Evolutionary conservation across 768 basidiomycete genomes (phyloP), one percentile per base, ranked within the genome.

Genomic region (Rhodotorula toruloides): DNA sequence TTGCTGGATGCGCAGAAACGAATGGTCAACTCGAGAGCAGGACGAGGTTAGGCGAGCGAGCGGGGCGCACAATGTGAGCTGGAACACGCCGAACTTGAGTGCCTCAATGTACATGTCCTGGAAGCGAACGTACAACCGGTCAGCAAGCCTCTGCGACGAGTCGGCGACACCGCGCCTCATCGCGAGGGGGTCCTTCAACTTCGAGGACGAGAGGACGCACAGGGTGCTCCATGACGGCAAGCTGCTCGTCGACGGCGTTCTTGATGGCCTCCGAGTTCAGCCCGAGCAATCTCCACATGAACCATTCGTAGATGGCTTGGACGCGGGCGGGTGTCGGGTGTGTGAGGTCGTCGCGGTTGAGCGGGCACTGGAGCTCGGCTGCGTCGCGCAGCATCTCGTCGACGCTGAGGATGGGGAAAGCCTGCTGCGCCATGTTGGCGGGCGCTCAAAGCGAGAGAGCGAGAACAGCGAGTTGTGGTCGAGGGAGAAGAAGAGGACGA

Each of bases 41-140:
- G 22, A 31, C 57, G 19, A 27, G 22, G 54, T 39, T 39, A 34
- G 48, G 7, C 17, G 21, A 47, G 10, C 31, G 17, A n/a, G 46
- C 43, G 57, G 22, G 31, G 46, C 70, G 17, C 29, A 74, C 74
- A 75, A 48, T 1, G 73, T 53, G 31, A 58, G 47, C 31, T 43
- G 34, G 34, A 74, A 70, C 17, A 73, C 69, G 19, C 73, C 74
- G 27, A n/a, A n/a, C n/a, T n/a, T n/a, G n/a, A n/a, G n/a, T n/a
- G n/a, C n/a, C n/a, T n/a, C n/a, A n/a, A 67, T 50, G 52, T 71
- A 68, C 53, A 74, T 57, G 10, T 72, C 73, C 65, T 68, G 53
- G 36, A 27, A 25, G 42, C 3, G 27, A 11, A 7, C 10, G 25
- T 4, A 29, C 5, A 10, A 19, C 34, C 48, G 34, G 34, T 25